phyloP scores from a whole-genome alignment of 495 filamentous ascomycete species.

The Penicillium riverlandense region DNA sequence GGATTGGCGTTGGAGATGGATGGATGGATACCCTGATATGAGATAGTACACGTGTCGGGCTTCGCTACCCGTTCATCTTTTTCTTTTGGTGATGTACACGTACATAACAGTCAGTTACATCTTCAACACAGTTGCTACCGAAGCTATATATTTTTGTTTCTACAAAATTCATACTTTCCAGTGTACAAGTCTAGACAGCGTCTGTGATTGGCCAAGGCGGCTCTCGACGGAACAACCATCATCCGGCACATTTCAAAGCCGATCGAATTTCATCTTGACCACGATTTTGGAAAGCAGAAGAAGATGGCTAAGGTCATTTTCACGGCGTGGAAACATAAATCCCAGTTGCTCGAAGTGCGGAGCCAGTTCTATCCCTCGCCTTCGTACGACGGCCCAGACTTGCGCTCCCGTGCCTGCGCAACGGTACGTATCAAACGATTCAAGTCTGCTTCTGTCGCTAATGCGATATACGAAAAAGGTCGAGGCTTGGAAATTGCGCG shows the following conservation, averaged over 20 bases:
- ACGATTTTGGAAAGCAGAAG: not conserved
- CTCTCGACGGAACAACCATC: slow-evolving; percentile 7
- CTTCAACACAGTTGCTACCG: slow-evolving; percentile 6
- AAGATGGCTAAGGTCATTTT: slow-evolving; percentile 68
- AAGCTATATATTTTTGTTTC: not conserved
- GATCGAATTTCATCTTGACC: not conserved
- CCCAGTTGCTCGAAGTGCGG: slow-evolving; percentile 61
- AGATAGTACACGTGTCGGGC: slow-evolving; percentile 1
- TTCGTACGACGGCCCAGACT: slow-evolving; percentile 25
- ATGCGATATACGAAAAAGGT: slow-evolving; percentile 25
- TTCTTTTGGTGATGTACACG: not conserved
- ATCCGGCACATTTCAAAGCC: slow-evolving; percentile 1
- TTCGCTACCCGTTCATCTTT: not conserved
- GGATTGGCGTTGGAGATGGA: slow-evolving; percentile 13
- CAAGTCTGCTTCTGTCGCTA: slow-evolving; percentile 2
- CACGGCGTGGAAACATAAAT: slow-evolving; percentile 67
- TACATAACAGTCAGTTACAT: slow-evolving; percentile 1
- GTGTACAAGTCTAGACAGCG: too few relatives aligned
- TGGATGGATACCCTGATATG: slow-evolving; percentile 27
- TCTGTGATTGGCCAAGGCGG: slow-evolving; percentile 1
- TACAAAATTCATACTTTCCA: too few relatives aligned
- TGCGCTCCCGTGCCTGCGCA: slow-evolving; percentile 38
- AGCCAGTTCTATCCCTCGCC: slow-evolving; percentile 54
- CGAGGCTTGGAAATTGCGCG: slow-evolving; percentile 54
- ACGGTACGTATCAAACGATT: slow-evolving; percentile 26